Evolutionary conservation across 768 basidiomycete species (phyloP).

Genomic region (Rhodosporidiobolus odoratus): DNA sequence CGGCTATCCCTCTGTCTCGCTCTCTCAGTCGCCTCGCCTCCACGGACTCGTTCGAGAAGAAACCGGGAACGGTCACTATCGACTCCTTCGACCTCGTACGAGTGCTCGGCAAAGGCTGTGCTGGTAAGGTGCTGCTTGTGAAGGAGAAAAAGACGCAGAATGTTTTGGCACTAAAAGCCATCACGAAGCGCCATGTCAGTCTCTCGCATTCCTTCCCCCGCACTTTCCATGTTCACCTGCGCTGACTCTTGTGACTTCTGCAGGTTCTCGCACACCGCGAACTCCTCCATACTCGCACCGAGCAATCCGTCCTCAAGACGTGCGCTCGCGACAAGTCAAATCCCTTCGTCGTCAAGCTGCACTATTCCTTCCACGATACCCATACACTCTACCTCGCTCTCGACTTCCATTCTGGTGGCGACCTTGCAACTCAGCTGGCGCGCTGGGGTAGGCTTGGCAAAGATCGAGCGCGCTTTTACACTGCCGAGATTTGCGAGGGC

Average conservation of each 20-base stretch:
- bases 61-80: conserved; percentile 57
- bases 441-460: conserved; percentile 90
- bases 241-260: not conserved
- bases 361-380: conserved; percentile 81
- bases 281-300: conserved; percentile 89
- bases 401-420: conserved; percentile 95
- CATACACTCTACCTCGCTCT: conserved; percentile 82
- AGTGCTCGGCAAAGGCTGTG: conserved; percentile 93
- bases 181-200: conserved; percentile 76
- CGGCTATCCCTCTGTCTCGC: conserved; percentile 7
- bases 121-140: conserved; percentile 87
- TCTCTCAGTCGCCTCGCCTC: conserved; percentile 7
- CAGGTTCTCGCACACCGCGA: conserved; percentile 89
- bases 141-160: conserved; percentile 65
- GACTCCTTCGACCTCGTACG: conserved; percentile 97
- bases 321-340: conserved; percentile 77
- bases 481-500: conserved; percentile 86
- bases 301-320: conserved; percentile 87
- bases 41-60: conserved; percentile 48
- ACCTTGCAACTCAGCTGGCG: conserved; percentile 93
- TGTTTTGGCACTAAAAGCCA: conserved; percentile 89
- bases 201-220: not conserved
- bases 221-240: too few species aligned
- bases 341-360: conserved; percentile 90
- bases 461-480: conserved; percentile 92